Conservation (phyloP, 2,329 filamentous ascomycete genomes). For the Nemania sp. region DNA sequence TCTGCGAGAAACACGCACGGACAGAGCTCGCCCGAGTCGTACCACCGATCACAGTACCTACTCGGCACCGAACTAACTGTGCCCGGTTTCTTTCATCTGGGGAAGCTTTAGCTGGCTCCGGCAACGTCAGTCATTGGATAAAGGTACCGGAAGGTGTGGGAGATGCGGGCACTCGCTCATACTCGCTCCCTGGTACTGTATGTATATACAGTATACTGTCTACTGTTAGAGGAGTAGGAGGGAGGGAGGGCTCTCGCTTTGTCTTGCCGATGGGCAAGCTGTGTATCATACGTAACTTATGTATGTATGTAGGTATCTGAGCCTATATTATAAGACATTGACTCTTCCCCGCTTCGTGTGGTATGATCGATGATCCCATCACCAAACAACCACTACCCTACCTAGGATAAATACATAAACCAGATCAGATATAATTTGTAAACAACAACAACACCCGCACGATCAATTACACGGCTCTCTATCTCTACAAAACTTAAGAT, state of each 20-base stretch:
- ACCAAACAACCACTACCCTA: neutral
- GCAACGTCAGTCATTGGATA: neutral
- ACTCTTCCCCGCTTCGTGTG: slow-evolving; percentile 14
- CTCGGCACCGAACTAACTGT: slow-evolving; percentile 8
- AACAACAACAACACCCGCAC: slow-evolving; percentile 2
- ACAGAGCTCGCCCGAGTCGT: neutral
- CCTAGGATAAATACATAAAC: slow-evolving; percentile 12
- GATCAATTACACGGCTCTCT: neutral
- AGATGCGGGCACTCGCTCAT: slow-evolving; percentile 14
- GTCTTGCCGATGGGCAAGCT: neutral
- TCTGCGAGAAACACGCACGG: neutral
- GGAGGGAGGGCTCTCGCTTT: slow-evolving; percentile 10
- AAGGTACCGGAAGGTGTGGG: neutral
- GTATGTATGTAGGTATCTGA: too few relatives aligned
- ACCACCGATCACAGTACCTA: slow-evolving; percentile 24
- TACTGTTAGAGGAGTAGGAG: too few relatives aligned
- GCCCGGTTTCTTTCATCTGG: slow-evolving; percentile 15
- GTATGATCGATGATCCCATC: neutral
- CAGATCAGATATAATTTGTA: slow-evolving; percentile 1
- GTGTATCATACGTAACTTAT: too few relatives aligned
- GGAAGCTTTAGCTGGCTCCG: slow-evolving; percentile 12
- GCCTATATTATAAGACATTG: neutral
- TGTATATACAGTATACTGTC: neutral
- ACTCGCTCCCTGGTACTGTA: too few relatives aligned
- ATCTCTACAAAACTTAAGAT: slow-evolving; percentile 37